Percentiles rank a stretch among this genome's conserved stretches.
Conservation (phyloP, 2,329 filamentous ascomycete genomes). For the Ophiostoma pallidulum region DNA sequence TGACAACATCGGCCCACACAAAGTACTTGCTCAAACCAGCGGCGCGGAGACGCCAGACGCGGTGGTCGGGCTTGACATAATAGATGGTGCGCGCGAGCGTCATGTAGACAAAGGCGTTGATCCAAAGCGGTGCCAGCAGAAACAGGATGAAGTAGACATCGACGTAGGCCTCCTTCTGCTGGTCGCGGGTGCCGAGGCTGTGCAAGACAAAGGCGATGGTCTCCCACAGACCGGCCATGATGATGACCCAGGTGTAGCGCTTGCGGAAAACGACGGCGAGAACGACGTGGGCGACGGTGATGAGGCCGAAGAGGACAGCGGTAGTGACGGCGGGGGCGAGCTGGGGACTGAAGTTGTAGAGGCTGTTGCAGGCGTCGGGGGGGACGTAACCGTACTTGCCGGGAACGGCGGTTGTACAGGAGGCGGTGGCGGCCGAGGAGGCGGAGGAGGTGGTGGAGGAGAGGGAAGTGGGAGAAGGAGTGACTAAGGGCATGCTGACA, state of each 20-base stretch:
- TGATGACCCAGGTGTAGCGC: conserved; percentile 27
- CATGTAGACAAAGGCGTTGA: conserved; percentile 38
- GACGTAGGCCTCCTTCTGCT: conserved; percentile 27
- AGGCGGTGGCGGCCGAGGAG: not conserved
- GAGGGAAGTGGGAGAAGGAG: not conserved
- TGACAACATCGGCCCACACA: conserved; percentile 37
- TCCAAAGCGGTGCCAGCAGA: conserved; percentile 34
- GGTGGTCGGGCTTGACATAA: conserved; percentile 28
- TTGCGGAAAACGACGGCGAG: conserved; percentile 19
- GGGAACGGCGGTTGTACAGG: conserved; percentile 10
- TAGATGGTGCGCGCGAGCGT: conserved; percentile 31
- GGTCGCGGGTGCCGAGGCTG: conserved; percentile 27
- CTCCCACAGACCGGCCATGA: conserved; percentile 33
- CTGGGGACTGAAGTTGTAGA: conserved; percentile 23
- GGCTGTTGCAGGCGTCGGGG: conserved; percentile 20
- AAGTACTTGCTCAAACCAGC: conserved; percentile 34
- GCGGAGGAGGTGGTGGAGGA: not conserved
- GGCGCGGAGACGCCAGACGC: conserved; percentile 23
- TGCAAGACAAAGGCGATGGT: conserved; percentile 29
- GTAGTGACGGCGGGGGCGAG: conserved; percentile 21
- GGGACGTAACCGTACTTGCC: conserved; percentile 21
- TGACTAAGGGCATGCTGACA: not conserved
- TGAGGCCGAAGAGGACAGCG: conserved; percentile 20
- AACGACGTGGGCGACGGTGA: conserved; percentile 19
- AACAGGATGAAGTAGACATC: conserved; percentile 28